These are phyloP conservation scores for Volvariella surrecta DNA, from an alignment of 1,284 basidiomycete species.

Conservation along the genomic window DNA sequence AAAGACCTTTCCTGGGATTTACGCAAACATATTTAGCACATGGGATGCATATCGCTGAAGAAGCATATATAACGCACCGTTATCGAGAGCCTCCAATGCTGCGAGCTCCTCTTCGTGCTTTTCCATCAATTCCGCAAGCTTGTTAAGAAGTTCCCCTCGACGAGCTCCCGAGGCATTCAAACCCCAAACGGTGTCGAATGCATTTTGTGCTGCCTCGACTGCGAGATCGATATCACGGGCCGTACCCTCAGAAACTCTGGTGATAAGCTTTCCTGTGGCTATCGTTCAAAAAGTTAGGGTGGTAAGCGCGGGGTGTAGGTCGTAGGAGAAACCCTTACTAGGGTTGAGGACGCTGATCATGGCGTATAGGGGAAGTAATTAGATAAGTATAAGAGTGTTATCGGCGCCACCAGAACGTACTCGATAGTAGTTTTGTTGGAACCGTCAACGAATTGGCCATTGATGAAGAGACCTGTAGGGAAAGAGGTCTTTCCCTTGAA, in stretches of 20 bases:
- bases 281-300: slow-evolving; percentile 4
- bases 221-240: slow-evolving; percentile 70
- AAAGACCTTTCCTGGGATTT: slow-evolving; percentile 51
- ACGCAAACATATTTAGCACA: background rate
- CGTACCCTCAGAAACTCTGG: slow-evolving; percentile 60
- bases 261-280: slow-evolving; percentile 67
- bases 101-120: slow-evolving; percentile 63
- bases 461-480: slow-evolving; percentile 75
- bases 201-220: slow-evolving; percentile 70
- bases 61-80: slow-evolving; percentile 25
- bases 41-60: background rate
- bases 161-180: slow-evolving; percentile 49
- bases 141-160: slow-evolving; percentile 59
- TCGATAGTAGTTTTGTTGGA: slow-evolving; percentile 58
- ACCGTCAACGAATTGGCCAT: slow-evolving; percentile 74
- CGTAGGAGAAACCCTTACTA: slow-evolving; percentile 20
- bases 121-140: slow-evolving; percentile 73
- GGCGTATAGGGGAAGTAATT: background rate
- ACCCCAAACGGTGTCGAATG: slow-evolving; percentile 79
- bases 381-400: background rate
- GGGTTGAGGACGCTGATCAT: slow-evolving; percentile 74
- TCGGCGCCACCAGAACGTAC: slow-evolving; percentile 29
- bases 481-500: slow-evolving; percentile 70
- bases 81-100: slow-evolving; percentile 75
- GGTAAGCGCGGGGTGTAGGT: background rate